Base-by-base conservation (phyloP, 768 basidiomycete genomes). In the Naganishia friedmannii region DNA sequence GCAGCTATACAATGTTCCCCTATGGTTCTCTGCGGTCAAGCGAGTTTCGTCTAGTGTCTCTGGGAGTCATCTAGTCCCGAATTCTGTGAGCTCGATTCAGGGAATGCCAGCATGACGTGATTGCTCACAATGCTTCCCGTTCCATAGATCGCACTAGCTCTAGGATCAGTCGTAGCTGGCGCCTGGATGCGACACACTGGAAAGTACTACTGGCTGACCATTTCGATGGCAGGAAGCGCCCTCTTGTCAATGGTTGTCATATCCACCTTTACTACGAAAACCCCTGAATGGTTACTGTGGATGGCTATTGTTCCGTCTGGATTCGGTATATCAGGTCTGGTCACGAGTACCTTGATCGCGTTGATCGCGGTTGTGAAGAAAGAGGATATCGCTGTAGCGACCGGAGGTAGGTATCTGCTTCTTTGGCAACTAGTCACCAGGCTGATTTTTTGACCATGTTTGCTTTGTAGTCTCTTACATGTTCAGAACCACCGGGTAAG, bases 21-120 rank as follows among this genome's bases (percentile, higher is more conserved):
- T 95, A 86, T 95, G 90, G 82, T 95, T 93, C 77, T 87, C 89
- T 70, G 89, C 91, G 23, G 93, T 93, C 45, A 85, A 87, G 75
- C 82, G 90, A 31, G 83, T 85, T 69, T 86, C 86, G 17, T 85
- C 92, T 28, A 86, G 88, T 53, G 84, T 85, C 70, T 85, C 93
- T 67, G 93, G 92, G 88, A 71, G 73, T 13, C 94, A 94, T 82
- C 82, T 99, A 26, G 82, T 98, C 45, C 93, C 94, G 28, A 93
- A 95, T 82, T 92, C 91, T 42, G 90, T 92, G 82, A 80, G 88
- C 58, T 5, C 39, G 48, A 42, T 37, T 46, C 32, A 21, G 5
- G 26, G 4, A 56, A 53, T 29, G 28, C 37, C 10, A 6, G 23
- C 7, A 12, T 4, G 12, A 48, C 60, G 5, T 28, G 12, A 65